Conservation (phyloP, 768 basidiomycete genomes). For the Collybiopsis luxurians region DNA sequence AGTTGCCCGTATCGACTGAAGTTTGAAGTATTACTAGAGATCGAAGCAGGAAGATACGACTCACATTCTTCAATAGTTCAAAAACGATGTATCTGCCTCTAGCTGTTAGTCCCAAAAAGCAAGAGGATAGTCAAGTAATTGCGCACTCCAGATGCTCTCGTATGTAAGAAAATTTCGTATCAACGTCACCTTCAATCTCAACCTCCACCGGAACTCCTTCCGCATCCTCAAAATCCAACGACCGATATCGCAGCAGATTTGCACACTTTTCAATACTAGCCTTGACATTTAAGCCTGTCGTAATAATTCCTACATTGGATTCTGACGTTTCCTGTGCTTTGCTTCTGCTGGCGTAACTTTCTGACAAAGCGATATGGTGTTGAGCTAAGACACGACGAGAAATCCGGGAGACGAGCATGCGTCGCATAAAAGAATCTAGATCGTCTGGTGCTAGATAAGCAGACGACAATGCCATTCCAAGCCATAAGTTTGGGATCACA, state of each 20-base stretch:
- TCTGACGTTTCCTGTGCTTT: slow-evolving; percentile 27
- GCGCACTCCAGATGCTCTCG: slow-evolving; percentile 81
- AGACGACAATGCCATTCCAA: slow-evolving; percentile 84
- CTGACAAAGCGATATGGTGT: slow-evolving; percentile 83
- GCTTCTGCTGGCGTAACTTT: slow-evolving; percentile 41
- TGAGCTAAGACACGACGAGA: slow-evolving; percentile 86
- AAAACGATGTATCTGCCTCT: slow-evolving; percentile 74
- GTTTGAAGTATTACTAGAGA: slow-evolving; percentile 1
- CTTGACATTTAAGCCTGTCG: slow-evolving; percentile 68
- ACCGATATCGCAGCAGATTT: slow-evolving; percentile 48
- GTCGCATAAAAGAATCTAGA: slow-evolving; percentile 83
- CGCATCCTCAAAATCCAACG: slow-evolving; percentile 33
- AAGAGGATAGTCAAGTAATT: neutral
- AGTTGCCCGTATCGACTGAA: slow-evolving; percentile 75
- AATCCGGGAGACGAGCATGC: slow-evolving; percentile 90
- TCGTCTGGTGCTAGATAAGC: slow-evolving; percentile 74
- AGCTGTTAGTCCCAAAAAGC: slow-evolving; percentile 1
- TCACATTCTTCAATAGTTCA: slow-evolving; percentile 85
- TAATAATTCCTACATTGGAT: slow-evolving; percentile 82
- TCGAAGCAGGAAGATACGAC: slow-evolving; percentile 18
- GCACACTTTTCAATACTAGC: slow-evolving; percentile 71
- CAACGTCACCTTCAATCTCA: slow-evolving; percentile 67
- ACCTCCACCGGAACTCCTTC: slow-evolving; percentile 56
- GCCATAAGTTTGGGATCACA: slow-evolving; percentile 77
- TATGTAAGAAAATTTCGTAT: slow-evolving; percentile 78